Evolutionary conservation across 225 moss, liverwort and hornwort species (phyloP).

Genomic region (Marchantia paleacea): DNA sequence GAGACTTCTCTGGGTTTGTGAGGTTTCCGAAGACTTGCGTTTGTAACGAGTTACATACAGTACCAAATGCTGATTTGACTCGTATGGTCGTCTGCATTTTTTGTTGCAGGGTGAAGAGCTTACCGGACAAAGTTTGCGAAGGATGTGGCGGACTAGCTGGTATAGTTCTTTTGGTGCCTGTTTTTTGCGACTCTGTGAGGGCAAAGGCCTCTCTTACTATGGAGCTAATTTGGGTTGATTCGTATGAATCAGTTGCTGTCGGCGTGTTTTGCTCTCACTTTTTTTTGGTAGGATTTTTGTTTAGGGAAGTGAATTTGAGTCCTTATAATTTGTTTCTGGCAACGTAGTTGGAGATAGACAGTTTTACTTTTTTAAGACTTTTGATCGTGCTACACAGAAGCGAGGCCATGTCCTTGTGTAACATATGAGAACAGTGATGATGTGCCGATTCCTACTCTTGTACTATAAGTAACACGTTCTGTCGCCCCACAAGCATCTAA

Average conservation of each 20-base stretch:
- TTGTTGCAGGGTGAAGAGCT: conserved; percentile 19
- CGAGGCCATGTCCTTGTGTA: conserved; percentile 17
- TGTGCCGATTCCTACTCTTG: conserved; percentile 13
- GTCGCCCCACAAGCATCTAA: background rate
- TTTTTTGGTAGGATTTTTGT: conserved; percentile 18
- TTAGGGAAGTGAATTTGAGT: background rate
- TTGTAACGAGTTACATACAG: background rate
- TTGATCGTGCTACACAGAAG: conserved; percentile 19
- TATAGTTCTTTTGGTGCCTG: conserved; percentile 10
- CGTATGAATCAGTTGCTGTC: conserved; percentile 16
- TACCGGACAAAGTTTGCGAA: conserved; percentile 12
- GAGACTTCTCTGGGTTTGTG: background rate
- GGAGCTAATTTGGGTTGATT: conserved; percentile 15
- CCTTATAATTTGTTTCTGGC: conserved; percentile 18
- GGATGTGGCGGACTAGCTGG: conserved; percentile 17
- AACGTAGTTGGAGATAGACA: conserved; percentile 9
- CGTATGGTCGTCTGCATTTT: background rate
- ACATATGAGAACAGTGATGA: conserved; percentile 21
- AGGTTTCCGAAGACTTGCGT: background rate
- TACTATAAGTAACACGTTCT: conserved; percentile 11
- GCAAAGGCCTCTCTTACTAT: conserved; percentile 12
- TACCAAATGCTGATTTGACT: background rate
- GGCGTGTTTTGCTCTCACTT: conserved; percentile 28
- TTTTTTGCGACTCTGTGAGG: conserved; percentile 18
- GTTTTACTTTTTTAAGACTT: background rate